Base-by-base conservation (phyloP, 352 stramenopile species). In the Pythium angustatum region DNA sequence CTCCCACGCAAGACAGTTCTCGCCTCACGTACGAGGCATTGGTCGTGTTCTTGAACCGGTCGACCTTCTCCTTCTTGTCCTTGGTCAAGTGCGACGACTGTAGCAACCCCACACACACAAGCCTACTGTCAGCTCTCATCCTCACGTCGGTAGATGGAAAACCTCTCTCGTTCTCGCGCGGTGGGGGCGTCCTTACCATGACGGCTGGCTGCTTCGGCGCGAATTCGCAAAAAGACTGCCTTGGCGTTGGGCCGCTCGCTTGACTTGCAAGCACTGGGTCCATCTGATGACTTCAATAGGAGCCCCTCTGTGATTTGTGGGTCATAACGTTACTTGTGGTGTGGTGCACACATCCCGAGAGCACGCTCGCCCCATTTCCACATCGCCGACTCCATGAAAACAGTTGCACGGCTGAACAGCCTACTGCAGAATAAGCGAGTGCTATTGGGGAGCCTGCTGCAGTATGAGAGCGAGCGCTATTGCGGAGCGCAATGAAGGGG, bases 51-150 rank as follows among this genome's bases (percentile, higher is more conserved):
- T 84, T 86, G 62, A 92, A 92, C 6, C 72, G 79, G 51, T 78
- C 68, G 50, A 91, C 62, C 64, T 88, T 91, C 45, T 89, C 78
- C 65, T 82, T 87, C 72, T 91, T 89, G 67, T 89, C 80, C 41
- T 69, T 73, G n/a, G 55, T 64, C 53, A 72, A 43, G 36, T 44
- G 64, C 14, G 57, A 60, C 50, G 64, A 66, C 64, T 67, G 24
- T 21, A 47, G 40, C 6, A 14, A 47, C 40, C 24, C 5, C 11
- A 7, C 19, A 5, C 6, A 47, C 19, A 27, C 7, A 8, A 47
- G 40, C 40, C 11, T 4, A 26, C 6, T 14, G 40, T 47, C 17
- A 24, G 40, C 14, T 47, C 2, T 14, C 38, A 27, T 47, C n/a
- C n/a, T n/a, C n/a, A n/a, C n/a, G n/a, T n/a, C n/a, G n/a, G n/a